Evolutionary conservation across 331 rosid species (phyloP), one percentile per base, ranked within the genome.

Genomic region (Saraca asoca): DNA sequence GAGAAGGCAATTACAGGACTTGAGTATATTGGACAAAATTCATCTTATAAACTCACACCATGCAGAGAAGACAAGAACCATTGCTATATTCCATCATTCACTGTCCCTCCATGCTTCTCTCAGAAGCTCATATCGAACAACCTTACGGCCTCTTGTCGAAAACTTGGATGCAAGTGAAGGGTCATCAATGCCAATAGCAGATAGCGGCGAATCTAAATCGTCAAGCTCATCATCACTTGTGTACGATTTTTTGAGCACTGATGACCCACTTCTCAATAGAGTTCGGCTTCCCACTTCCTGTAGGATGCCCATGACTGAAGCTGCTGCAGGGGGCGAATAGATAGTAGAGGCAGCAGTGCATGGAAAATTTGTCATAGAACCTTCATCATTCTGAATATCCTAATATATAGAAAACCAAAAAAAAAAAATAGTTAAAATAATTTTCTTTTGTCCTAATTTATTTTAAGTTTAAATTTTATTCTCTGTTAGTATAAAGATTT

Each of bases 141-240:
- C 79, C 66, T 77, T 76, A 14, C 81, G 78, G 46, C 81, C 83
- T 33, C 41, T 72, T 78, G 39, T 82, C 16, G 60, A 67, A 15
- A 56, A 17, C 64, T 56, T 55, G 14, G 50, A 73, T 38, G 66
- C 39, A 41, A 68, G 51, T 46, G 86, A 70, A 62, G 68, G 44
- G 34, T 81, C 85, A 67, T 85, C 91, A 51, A 80, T 50, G 65
- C 88, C 73, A 70, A 88, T 75, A 43, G 89, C 75, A 49, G 86
- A 55, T 54, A 88, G 51, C 2, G 97, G 94, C 62, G 91, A 84
- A 84, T 91, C 97, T 64, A 91, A 84, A 68, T 85, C 89, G 49
- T 88, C 94, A 43, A 91, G 94, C 81, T 91, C 97, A 64, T 88
- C 89, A 48, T 91, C 97, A 68, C 91, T 88, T 7, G 95, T 86